phyloP scores from a whole-genome alignment of 768 basidiomycete genomes.

The Suillus sp. region DNA sequence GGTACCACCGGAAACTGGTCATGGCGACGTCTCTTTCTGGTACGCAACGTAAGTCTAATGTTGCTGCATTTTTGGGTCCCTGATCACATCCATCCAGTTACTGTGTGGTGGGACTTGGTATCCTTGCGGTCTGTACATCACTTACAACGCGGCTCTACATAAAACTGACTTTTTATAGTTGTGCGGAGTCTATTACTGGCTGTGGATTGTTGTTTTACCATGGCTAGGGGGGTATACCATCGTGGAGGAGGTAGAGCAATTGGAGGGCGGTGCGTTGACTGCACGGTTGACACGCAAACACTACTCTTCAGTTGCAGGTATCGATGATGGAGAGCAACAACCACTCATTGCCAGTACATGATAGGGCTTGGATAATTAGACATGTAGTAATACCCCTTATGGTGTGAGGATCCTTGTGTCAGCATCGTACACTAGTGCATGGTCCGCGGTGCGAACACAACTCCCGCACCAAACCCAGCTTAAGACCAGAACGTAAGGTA shows the following conservation, averaged over 20 bases:
- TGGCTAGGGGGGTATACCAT: conserved; percentile 46
- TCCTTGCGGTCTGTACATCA: conserved; percentile 26
- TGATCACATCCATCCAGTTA: conserved; percentile 20
- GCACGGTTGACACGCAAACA: conserved; percentile 33
- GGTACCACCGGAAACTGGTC: conserved; percentile 30
- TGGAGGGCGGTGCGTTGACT: conserved; percentile 38
- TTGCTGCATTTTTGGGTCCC: background rate
- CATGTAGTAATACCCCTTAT: background rate
- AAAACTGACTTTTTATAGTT: conserved; percentile 13
- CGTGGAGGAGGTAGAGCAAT: conserved; percentile 47
- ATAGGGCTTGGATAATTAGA: background rate
- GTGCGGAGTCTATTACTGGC: conserved; percentile 31
- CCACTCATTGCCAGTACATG: background rate
- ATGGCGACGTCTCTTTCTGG: conserved; percentile 35
- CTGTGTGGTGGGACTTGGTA: conserved; percentile 30
- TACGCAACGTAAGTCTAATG: conserved; percentile 26
- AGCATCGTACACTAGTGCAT: background rate
- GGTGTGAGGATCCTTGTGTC: background rate
- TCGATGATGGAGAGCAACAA: background rate
- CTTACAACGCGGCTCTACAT: background rate
- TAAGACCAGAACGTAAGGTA: background rate
- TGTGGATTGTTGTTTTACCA: conserved; percentile 50
- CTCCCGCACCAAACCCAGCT: background rate
- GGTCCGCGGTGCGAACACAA: background rate
- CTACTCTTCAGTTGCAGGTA: background rate